Evolutionary conservation across 2,329 filamentous ascomycete genomes (phyloP).

Genomic region (Ceratocystis cubensis): DNA sequence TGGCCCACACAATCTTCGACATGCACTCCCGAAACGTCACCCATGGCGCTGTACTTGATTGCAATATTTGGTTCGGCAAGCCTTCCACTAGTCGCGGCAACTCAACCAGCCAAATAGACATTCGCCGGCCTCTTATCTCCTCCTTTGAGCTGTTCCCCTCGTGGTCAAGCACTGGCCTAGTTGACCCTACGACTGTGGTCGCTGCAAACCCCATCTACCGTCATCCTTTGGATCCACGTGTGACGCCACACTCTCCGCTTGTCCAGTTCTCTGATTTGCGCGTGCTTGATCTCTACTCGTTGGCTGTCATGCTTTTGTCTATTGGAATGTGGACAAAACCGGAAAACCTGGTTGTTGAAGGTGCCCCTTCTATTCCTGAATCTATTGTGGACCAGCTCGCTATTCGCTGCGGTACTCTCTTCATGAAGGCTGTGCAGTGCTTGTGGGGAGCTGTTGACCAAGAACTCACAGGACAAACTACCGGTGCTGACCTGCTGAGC

Average conservation of each 20-base stretch:
- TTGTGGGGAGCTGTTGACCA: conserved; percentile 61
- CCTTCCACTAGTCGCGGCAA: conserved; percentile 33
- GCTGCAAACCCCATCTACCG: conserved; percentile 38
- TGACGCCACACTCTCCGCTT: conserved; percentile 37
- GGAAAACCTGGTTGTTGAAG: conserved; percentile 38
- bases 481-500: conserved; percentile 40
- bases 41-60: conserved; percentile 57
- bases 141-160: conserved; percentile 59
- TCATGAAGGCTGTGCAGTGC: conserved; percentile 60
- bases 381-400: conserved; percentile 51
- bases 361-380: conserved; percentile 26
- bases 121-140: conserved; percentile 56
- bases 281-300: conserved; percentile 56
- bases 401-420: conserved; percentile 58
- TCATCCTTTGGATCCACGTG: conserved; percentile 52
- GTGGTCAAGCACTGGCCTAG: conserved; percentile 28
- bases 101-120: conserved; percentile 41
- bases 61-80: conserved; percentile 54
- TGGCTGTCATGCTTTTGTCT: conserved; percentile 60
- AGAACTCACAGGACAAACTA: conserved; percentile 36
- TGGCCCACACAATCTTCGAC: conserved; percentile 60
- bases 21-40: conserved; percentile 56
- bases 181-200: conserved; percentile 24
- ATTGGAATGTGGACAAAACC: conserved; percentile 65
- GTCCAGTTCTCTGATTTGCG: conserved; percentile 41